A percentile compares a stretch with the other conserved stretches of the same genome.
phyloP scores from a whole-genome alignment of 2,329 filamentous ascomycete genomes.

The Penicillium thymicola region DNA sequence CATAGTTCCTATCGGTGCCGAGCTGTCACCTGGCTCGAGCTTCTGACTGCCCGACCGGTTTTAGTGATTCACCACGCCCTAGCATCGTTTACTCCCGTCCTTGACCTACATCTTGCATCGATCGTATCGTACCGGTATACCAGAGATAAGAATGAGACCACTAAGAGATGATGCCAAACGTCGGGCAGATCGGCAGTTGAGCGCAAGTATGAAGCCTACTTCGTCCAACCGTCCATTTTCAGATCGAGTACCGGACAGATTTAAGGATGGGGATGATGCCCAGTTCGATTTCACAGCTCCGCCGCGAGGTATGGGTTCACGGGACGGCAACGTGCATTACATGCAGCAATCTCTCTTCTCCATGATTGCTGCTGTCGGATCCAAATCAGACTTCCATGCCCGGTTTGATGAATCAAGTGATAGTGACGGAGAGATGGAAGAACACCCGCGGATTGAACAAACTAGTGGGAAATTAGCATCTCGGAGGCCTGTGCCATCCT shows the following conservation, averaged over 20 bases:
- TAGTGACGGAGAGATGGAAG: constrained; percentile 59
- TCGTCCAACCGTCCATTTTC: constrained; percentile 46
- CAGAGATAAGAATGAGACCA: constrained; percentile 31
- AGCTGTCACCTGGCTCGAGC: constrained; percentile 22
- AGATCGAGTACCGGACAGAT: constrained; percentile 55
- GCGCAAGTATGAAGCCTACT: constrained; percentile 41
- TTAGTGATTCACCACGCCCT: constrained; percentile 7
- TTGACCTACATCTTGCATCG: constrained; percentile 1
- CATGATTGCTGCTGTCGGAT: constrained; percentile 83
- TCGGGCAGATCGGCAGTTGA: constrained; percentile 42
- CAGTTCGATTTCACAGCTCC: constrained; percentile 60
- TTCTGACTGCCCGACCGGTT: constrained; percentile 10
- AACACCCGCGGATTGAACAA: constrained; percentile 17
- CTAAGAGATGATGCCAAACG: constrained; percentile 42
- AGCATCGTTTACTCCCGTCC: constrained; percentile 1
- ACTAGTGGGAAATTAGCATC: background rate
- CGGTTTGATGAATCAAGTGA: constrained; percentile 82
- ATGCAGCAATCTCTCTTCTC: constrained; percentile 96
- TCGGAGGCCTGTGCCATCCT: constrained; percentile 1
- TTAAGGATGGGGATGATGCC: constrained; percentile 57
- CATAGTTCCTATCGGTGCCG: constrained; percentile 17
- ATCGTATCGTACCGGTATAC: constrained; percentile 2
- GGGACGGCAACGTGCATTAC: constrained; percentile 53
- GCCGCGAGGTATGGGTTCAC: constrained; percentile 37
- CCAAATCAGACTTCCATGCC: constrained; percentile 75